Evolutionary conservation across 805 yeast genomes (phyloP).

Genomic region (Nakazawaea ishiwadae): DNA sequence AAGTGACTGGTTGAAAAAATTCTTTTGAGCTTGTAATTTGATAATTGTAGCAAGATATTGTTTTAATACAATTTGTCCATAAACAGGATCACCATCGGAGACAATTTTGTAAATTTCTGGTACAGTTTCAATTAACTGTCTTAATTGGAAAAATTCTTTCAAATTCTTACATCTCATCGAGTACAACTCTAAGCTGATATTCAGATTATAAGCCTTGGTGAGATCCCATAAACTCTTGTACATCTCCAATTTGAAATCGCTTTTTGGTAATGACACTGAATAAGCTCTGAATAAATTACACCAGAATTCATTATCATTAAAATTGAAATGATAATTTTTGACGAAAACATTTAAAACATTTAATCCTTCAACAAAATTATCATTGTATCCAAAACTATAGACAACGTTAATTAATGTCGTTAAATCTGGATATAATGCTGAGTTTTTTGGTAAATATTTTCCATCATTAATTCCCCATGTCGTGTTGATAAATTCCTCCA

Average conservation of each 20-base stretch:
- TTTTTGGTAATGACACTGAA: slow-evolving; percentile 20
- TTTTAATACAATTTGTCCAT: slow-evolving; percentile 14
- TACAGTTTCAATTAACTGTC: background rate
- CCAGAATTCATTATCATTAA: slow-evolving; percentile 23
- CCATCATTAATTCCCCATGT: slow-evolving; percentile 24
- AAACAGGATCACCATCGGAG: slow-evolving; percentile 17
- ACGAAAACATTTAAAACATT: slow-evolving; percentile 20
- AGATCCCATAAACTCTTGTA: slow-evolving; percentile 9
- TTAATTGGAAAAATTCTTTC: background rate
- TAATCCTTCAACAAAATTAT: slow-evolving; percentile 24
- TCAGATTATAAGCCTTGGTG: slow-evolving; percentile 9
- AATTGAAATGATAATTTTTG: slow-evolving; percentile 18
- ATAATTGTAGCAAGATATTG: slow-evolving; percentile 4
- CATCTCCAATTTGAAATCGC: slow-evolving; percentile 19
- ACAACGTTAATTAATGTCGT: slow-evolving; percentile 22
- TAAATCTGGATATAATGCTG: slow-evolving; percentile 22
- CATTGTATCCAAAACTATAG: slow-evolving; percentile 24
- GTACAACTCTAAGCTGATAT: slow-evolving; percentile 9
- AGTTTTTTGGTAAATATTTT: background rate
- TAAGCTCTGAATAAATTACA: slow-evolving; percentile 19
- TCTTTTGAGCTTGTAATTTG: slow-evolving; percentile 7
- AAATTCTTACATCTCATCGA: slow-evolving; percentile 7
- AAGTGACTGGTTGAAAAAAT: slow-evolving; percentile 23
- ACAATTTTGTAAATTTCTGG: slow-evolving; percentile 17
- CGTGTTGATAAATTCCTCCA: slow-evolving; percentile 20